A percentile compares a stretch with the other conserved stretches of the same genome.
phyloP scores from a whole-genome alignment of 73 alveolate species.

The Paramecium biaurelia region DNA sequence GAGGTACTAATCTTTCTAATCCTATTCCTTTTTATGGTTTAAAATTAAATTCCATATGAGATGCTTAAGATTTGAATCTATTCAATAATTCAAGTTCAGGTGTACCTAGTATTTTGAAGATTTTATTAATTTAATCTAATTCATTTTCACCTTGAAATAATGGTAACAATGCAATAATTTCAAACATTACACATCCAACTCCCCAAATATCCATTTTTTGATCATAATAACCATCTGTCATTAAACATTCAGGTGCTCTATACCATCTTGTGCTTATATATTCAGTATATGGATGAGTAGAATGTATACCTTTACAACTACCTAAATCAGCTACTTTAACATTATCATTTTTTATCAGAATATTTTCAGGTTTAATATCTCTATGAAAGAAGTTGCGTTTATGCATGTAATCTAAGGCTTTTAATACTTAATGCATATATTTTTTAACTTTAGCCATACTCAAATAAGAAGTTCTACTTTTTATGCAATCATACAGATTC shows the following conservation, averaged over 20 bases:
- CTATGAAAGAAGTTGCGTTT: conserved; percentile 68
- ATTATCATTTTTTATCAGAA: conserved; percentile 67
- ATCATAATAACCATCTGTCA: conserved; percentile 94
- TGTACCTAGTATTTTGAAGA: conserved; percentile 71
- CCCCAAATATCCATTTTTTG: conserved; percentile 97
- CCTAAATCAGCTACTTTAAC: conserved; percentile 94
- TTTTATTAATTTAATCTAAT: conserved; percentile 83
- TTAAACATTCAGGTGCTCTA: conserved; percentile 80
- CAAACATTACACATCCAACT: conserved; percentile 94
- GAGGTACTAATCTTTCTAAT: conserved; percentile 65
- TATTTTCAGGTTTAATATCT: conserved; percentile 68
- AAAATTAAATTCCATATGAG: conserved; percentile 77
- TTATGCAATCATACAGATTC: conserved; percentile 86
- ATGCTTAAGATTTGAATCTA: conserved; percentile 71
- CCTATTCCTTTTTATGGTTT: conserved; percentile 74
- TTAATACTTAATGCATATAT: conserved; percentile 78
- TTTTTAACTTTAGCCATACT: conserved; percentile 79
- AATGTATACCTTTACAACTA: conserved; percentile 88
- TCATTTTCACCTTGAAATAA: conserved; percentile 92
- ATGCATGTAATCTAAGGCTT: conserved; percentile 81
- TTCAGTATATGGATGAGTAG: conserved; percentile 92
- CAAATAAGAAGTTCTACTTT: conserved; percentile 77
- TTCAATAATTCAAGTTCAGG: conserved; percentile 73
- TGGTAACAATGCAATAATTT: conserved; percentile 88
- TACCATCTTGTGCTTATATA: conserved; percentile 91